Evolutionary conservation across 1,139 yeast genomes (phyloP).

Genomic region (Protomyces inouyei): DNA sequence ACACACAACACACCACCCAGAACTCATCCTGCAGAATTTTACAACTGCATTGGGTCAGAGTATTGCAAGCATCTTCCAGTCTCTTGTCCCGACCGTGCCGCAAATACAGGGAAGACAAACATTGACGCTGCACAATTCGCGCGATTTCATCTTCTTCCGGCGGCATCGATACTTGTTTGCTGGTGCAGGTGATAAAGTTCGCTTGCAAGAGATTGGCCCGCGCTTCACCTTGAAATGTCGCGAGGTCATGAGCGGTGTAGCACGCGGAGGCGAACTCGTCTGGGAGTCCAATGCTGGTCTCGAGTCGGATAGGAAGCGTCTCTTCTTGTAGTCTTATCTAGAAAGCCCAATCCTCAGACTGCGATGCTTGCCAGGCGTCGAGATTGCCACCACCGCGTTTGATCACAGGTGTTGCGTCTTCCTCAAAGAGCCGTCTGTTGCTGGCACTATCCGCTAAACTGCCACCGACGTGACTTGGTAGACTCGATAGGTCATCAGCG

Average conservation of each 20-base stretch:
- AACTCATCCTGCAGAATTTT: slow-evolving; percentile 83
- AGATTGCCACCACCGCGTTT: background rate
- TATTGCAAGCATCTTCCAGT: slow-evolving; percentile 84
- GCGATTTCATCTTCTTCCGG: slow-evolving; percentile 91
- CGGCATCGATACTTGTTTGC: slow-evolving; percentile 87
- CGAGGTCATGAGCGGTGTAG: slow-evolving; percentile 80
- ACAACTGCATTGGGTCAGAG: slow-evolving; percentile 88
- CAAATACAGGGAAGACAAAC: slow-evolving; percentile 95
- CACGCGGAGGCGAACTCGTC: slow-evolving; percentile 23
- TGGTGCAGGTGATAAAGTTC: slow-evolving; percentile 69
- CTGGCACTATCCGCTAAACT: background rate
- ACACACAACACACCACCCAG: slow-evolving; percentile 89
- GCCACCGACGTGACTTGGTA: slow-evolving; percentile 3
- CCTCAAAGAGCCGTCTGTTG: background rate
- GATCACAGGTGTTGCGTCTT: background rate
- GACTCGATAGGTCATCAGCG: slow-evolving; percentile 15
- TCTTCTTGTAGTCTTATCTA: slow-evolving; percentile 2
- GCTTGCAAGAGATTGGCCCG: slow-evolving; percentile 93
- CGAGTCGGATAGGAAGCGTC: slow-evolving; percentile 22
- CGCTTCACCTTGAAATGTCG: slow-evolving; percentile 86
- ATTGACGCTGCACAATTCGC: slow-evolving; percentile 87
- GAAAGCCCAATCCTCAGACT: background rate
- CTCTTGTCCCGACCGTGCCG: slow-evolving; percentile 86
- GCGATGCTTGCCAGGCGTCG: background rate
- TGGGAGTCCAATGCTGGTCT: slow-evolving; percentile 27